Conservation (phyloP, 768 basidiomycete genomes). For the Thelephora ganbajun region DNA sequence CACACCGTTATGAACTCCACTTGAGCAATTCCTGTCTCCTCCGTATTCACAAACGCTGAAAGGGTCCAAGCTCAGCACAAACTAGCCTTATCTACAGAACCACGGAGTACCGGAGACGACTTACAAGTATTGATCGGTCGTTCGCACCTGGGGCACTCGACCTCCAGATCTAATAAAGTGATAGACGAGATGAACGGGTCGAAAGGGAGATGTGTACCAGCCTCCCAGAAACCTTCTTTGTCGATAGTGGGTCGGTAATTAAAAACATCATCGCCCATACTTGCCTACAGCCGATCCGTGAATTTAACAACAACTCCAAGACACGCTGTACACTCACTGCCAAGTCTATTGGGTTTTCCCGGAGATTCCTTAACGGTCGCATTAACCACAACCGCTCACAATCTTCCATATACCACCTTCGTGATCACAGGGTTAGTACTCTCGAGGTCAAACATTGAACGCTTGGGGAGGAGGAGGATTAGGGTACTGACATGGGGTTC, state of each 20-base stretch:
- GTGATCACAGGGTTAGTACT: too few relatives aligned
- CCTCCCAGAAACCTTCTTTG: slow-evolving; percentile 9
- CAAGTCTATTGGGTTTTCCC: too few relatives aligned
- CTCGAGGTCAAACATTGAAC: too few relatives aligned
- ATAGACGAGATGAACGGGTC: slow-evolving; percentile 22
- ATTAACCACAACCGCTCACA: too few relatives aligned
- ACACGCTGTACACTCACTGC: too few relatives aligned
- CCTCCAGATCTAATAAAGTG: slow-evolving; percentile 11
- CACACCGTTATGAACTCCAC: slow-evolving; percentile 25
- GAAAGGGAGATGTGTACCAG: slow-evolving; percentile 13
- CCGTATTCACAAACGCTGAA: too few relatives aligned
- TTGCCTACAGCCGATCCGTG: too few relatives aligned
- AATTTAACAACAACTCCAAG: too few relatives aligned
- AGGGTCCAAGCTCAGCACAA: too few relatives aligned
- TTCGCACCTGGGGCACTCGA: slow-evolving; percentile 24
- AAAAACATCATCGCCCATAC: not conserved
- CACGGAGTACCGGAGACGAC: slow-evolving; percentile 3
- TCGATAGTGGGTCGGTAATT: not conserved
- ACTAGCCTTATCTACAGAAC: not conserved
- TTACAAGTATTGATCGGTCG: slow-evolving; percentile 17
- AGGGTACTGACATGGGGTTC: slow-evolving; percentile 19
- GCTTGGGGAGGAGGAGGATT: too few relatives aligned
- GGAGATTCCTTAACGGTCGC: too few relatives aligned
- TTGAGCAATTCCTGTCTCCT: slow-evolving; percentile 35
- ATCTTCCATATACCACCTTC: slow-evolving; percentile 10